phyloP scores from a whole-genome alignment of 2,329 filamentous ascomycete species.

The Trichoderma koningii region DNA sequence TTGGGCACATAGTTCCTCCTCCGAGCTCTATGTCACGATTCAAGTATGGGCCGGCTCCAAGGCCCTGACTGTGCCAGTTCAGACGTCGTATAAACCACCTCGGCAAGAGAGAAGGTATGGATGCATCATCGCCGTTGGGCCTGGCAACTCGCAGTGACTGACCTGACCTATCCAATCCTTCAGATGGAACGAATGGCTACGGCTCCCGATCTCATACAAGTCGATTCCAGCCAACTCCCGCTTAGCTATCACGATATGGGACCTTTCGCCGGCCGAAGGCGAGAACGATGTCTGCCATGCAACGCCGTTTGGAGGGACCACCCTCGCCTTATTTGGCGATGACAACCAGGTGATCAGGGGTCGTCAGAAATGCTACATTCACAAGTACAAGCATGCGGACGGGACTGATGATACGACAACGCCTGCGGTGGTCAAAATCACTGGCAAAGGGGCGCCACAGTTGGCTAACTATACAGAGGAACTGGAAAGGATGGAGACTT shows the following conservation, averaged over 20 bases:
- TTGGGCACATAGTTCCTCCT: slow-evolving; percentile 60
- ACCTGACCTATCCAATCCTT: slow-evolving; percentile 6
- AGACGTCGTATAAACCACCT: slow-evolving; percentile 92
- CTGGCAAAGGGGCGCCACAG: slow-evolving; percentile 51
- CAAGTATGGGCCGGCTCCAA: slow-evolving; percentile 97
- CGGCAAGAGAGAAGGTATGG: slow-evolving; percentile 66
- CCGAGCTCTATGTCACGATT: slow-evolving; percentile 88
- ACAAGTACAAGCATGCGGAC: slow-evolving; percentile 81
- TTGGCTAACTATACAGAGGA: slow-evolving; percentile 77
- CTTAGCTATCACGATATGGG: slow-evolving; percentile 93
- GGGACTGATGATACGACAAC: slow-evolving; percentile 80
- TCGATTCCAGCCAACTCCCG: slow-evolving; percentile 79
- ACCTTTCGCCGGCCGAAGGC: slow-evolving; percentile 78
- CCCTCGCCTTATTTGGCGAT: slow-evolving; percentile 85
- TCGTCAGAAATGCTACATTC: slow-evolving; percentile 84
- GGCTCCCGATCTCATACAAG: slow-evolving; percentile 80
- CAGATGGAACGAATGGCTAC: slow-evolving; percentile 96
- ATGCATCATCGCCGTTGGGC: not conserved
- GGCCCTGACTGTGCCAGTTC: slow-evolving; percentile 84
- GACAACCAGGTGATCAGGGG: slow-evolving; percentile 92
- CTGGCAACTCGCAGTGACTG: not conserved
- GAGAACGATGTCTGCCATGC: slow-evolving; percentile 71
- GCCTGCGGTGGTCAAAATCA: slow-evolving; percentile 63
- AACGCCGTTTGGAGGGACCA: slow-evolving; percentile 92
- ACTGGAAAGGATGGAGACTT: slow-evolving; percentile 80